Base-by-base conservation (phyloP, 169 alveolate species). In the Plasmodium malariae region DNA sequence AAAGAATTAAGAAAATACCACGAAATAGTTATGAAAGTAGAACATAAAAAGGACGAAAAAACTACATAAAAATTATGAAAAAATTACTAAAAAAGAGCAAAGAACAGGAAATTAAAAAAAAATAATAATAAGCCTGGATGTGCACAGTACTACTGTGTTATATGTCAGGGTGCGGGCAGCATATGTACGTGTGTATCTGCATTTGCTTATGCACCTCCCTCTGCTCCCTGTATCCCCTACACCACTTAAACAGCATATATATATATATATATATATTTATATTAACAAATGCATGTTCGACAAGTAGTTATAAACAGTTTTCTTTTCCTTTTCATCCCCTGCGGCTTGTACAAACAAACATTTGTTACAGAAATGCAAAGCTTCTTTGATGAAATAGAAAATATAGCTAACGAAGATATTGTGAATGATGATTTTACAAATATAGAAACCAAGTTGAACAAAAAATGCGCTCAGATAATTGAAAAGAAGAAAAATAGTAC, bases 301-400 rank as follows among this genome's bases (percentile, higher is more conserved):
- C 12, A 55, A 19, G 26, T 55, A 7, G 17, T 14, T 63, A 63
- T 32, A 63, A 26, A 30, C 14, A 28, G 19, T 26, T 28, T 49
- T 54, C 36, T 32, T 55, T n/a, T 55, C 36, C 69, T 24, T 28
- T 37, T 21, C 73, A 9, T 57, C 4, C 68, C 88, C 60, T 34
- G 12, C 34, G 7, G 6, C 54, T 40, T 24, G 17, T 30, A 19
- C 83, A 48, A 19, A 48, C 73, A 36, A 17, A 40, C 32, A 26
- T 28, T n/a, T 34, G 63, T 19, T 67, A 19, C 67, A 80, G 90
- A 80, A 80, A 65, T 80, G 30, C 85, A 37, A 80, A 49, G 19
- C 4, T 80, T 80, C 49, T 67, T 80, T 21, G 51, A 67, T n/a
- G 90, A 80, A 80, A 80, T 80, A 32, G 90, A 80, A 21, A 28